Conservation (phyloP, 2,329 filamentous ascomycete species). For the Colletotrichum abscissum region DNA sequence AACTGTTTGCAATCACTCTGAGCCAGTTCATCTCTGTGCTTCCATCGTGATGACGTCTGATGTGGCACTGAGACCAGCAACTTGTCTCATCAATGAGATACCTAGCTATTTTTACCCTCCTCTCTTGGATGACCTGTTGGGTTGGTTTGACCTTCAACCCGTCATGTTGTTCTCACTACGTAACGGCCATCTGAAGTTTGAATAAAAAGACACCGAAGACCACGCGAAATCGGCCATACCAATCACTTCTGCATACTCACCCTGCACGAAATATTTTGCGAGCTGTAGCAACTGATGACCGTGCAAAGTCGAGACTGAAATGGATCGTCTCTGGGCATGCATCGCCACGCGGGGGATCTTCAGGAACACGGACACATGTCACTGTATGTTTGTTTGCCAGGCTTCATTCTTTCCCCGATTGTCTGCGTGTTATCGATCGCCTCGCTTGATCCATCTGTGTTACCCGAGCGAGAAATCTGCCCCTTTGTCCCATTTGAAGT, state of each 20-base stretch:
- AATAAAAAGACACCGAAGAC: too few relatives aligned
- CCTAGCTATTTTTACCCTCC: too few relatives aligned
- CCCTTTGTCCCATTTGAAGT: background rate
- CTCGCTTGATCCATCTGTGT: background rate
- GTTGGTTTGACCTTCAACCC: too few relatives aligned
- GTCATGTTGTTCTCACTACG: too few relatives aligned
- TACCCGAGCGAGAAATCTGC: background rate
- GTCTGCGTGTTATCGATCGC: background rate
- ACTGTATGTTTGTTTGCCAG: background rate
- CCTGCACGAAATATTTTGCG: background rate
- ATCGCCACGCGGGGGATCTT: background rate
- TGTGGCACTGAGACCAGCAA: slow-evolving; percentile 46
- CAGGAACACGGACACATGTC: background rate
- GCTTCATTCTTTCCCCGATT: background rate
- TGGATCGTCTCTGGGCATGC: background rate
- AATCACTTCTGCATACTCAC: background rate
- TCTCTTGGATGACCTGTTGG: background rate
- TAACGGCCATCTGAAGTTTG: too few relatives aligned
- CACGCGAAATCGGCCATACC: too few relatives aligned
- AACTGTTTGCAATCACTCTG: background rate
- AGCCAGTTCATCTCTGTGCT: background rate
- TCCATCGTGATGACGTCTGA: background rate
- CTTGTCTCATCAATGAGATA: slow-evolving; percentile 60
- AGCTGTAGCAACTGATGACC: background rate
- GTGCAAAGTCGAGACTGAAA: background rate